Base-by-base conservation (phyloP, 2,329 filamentous ascomycete species). In the Phoma sp. region DNA sequence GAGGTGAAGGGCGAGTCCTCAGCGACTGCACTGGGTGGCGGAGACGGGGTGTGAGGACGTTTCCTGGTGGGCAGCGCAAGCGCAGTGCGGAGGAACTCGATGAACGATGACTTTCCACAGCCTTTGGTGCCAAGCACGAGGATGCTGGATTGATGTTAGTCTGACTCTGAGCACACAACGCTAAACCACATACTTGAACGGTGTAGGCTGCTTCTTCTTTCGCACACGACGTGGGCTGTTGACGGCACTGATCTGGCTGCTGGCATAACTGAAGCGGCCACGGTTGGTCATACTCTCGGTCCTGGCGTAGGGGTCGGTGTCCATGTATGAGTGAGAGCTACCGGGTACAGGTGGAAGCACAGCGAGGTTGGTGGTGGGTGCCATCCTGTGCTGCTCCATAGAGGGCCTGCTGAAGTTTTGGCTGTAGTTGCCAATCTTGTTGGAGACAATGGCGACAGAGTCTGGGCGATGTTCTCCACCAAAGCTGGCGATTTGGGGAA, bases 271-370 rank as follows among this genome's bases (percentile, higher is more conserved):
- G 79, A 96, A 96, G 63, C 95, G 90, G 57, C 94, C 92, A 66
- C 95, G 92, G 77, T 98, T 89, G 66, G 94, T 93, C 91, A 98
- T 97, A 82, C 94, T 97, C 80, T 96, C 91, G 32, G 90, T 88
- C 61, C 91, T 85, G 40, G 89, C 87, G 71, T 95, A 95, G 13
- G 91, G 89, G 68, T 96, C 92, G 60, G 85, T 84, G 43, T 83
- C 84, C 54, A 84, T 84, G 72, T 80, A 84, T 6, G 57, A 51
- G 35, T 45, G 45, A 15, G 68, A 59, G 27, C 71, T 66, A 31
- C 66, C 62, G 57, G 57, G 66, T 50, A 64, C 65, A 21, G 85
- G 85, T 38, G 85, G 82, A 4, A 62, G 60, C 17, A 59, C 61
- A n/a, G 62, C 60, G 29, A 52, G 48, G 49, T 59, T 60, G 46